Conservation (phyloP, 2,329 filamentous ascomycete species). For the Aureobasidium sp. region DNA sequence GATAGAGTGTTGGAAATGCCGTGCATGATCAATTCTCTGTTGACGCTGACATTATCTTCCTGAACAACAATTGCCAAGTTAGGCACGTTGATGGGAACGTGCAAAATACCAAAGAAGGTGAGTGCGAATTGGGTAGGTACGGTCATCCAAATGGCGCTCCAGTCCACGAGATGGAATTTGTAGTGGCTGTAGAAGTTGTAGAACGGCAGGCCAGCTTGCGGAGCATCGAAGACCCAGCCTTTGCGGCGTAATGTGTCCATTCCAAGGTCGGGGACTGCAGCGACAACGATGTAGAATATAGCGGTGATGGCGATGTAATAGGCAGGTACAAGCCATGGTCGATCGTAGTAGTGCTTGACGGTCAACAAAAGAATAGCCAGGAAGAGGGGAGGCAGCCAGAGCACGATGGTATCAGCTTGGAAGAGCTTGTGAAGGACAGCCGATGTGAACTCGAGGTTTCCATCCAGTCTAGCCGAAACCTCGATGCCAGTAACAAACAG, state of each 20-base stretch:
- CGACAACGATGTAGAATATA: conserved; percentile 71
- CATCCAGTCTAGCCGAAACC: conserved; percentile 81
- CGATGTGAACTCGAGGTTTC: conserved; percentile 74
- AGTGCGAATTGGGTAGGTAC: conserved; percentile 93
- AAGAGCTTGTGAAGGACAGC: conserved; percentile 70
- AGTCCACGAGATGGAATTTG: conserved; percentile 58
- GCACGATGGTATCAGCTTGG: conserved; percentile 62
- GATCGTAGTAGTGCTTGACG: conserved; percentile 67
- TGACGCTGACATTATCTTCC: conserved; percentile 86
- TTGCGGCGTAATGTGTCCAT: conserved; percentile 59
- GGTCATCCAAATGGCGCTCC: conserved; percentile 73
- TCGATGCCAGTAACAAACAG: conserved; percentile 86
- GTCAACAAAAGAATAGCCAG: conserved; percentile 71
- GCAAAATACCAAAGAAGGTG: conserved; percentile 94
- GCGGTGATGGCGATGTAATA: conserved; percentile 77
- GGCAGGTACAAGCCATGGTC: conserved; percentile 76
- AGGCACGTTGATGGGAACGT: conserved; percentile 96
- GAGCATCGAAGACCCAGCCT: conserved; percentile 90
- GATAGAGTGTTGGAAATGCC: conserved; percentile 90
- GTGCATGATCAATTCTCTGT: conserved; percentile 85
- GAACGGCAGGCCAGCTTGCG: conserved; percentile 80
- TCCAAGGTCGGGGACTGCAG: conserved; percentile 60
- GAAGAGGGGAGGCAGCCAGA: conserved; percentile 75
- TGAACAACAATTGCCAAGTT: conserved; percentile 83
- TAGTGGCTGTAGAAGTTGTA: conserved; percentile 98